Conservation (phyloP, 306 rosid genomes). For the Dalbergia oliveri region DNA sequence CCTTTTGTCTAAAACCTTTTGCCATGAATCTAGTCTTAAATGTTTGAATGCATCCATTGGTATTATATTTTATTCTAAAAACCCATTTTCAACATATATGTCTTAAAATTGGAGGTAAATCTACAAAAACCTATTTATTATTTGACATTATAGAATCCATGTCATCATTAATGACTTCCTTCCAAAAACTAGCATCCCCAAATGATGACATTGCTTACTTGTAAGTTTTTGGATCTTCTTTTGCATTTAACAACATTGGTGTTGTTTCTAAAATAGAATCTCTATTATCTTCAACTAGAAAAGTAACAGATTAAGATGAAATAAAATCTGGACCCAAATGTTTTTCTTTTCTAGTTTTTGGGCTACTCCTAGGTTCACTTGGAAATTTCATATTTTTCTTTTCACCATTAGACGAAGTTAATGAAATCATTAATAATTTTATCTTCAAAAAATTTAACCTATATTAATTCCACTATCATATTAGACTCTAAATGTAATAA, state of each 20-base stretch:
- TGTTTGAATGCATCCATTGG: no score
- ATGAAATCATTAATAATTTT: background rate
- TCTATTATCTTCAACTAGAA: no score
- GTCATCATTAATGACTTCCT: background rate
- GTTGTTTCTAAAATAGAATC: background rate
- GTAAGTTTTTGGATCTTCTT: background rate
- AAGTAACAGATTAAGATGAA: background rate
- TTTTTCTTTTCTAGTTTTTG: background rate
- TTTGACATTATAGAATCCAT: background rate
- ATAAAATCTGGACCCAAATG: background rate
- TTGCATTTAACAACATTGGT: no score
- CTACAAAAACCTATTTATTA: no score
- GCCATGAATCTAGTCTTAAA: no score
- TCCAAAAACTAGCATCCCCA: no score
- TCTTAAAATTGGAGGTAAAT: background rate
- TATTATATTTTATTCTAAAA: no score
- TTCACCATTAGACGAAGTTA: no score
- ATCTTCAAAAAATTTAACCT: no score
- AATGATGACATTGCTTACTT: background rate
- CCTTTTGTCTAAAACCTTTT: no score
- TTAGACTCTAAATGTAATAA: background rate
- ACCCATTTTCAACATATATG: no score
- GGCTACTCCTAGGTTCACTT: background rate
- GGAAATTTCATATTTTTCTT: background rate
- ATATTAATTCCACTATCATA: background rate